These are phyloP conservation scores for Diaporthe velutina DNA, from an alignment of 2,329 filamentous ascomycete genomes.

Conservation along the genomic window DNA sequence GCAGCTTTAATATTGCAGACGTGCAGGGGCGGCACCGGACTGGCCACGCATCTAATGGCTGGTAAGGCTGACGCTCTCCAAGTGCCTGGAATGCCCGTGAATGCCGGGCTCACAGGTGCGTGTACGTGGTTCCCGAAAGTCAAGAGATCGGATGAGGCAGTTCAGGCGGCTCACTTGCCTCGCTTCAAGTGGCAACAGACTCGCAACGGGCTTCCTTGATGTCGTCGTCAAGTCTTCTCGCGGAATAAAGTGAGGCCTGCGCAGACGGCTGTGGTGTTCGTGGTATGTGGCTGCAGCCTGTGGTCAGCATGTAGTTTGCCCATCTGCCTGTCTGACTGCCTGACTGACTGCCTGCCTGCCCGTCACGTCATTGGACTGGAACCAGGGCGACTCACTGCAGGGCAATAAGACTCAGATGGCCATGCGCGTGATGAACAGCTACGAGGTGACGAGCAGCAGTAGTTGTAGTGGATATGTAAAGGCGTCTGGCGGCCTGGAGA, in stretches of 20 bases:
- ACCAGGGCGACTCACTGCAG: constrained; percentile 16
- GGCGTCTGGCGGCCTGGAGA: background rate
- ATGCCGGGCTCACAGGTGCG: constrained; percentile 9
- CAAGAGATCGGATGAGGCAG: constrained; percentile 20
- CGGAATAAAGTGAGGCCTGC: background rate
- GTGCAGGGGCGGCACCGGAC: constrained; percentile 16
- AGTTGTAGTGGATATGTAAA: constrained; percentile 13
- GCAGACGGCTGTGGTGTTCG: background rate
- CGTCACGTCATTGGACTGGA: constrained; percentile 4
- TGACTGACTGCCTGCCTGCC: background rate
- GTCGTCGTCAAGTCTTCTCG: background rate
- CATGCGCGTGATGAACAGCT: background rate
- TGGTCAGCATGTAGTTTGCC: background rate
- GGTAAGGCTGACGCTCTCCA: constrained; percentile 25
- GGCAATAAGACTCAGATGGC: background rate
- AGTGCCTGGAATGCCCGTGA: constrained; percentile 19
- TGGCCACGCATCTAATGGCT: background rate
- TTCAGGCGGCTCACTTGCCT: background rate
- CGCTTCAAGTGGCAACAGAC: background rate
- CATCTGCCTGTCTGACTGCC: background rate
- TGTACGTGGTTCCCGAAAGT: constrained; percentile 8
- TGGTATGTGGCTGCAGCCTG: background rate
- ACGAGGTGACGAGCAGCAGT: background rate
- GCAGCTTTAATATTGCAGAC: constrained; percentile 1
- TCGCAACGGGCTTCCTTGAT: background rate